A percentile compares a stretch with the other conserved stretches of the same genome.
These are phyloP conservation scores for Russula emetica DNA, from an alignment of 768 basidiomycete species.

Conservation along the genomic window DNA sequence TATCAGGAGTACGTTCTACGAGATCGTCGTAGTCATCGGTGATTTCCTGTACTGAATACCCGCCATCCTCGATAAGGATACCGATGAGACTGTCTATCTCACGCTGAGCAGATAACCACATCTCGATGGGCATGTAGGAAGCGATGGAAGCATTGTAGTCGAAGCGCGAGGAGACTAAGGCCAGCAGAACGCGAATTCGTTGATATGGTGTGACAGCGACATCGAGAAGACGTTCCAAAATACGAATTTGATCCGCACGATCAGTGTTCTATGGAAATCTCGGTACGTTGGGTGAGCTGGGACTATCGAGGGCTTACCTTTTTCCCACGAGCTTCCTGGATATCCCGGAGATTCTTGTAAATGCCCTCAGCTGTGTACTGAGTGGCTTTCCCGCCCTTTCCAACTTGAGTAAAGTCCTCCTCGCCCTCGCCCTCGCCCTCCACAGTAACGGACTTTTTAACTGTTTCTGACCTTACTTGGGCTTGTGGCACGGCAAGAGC, in stretches of 20 bases:
- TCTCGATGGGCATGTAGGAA: conserved; percentile 86
- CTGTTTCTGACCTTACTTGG: conserved; percentile 38
- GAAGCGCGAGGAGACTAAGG: conserved; percentile 90
- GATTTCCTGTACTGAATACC: conserved; percentile 81
- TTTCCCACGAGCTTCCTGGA: conserved; percentile 93
- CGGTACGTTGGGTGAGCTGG: neutral
- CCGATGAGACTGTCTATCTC: conserved; percentile 88
- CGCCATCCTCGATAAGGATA: conserved; percentile 63
- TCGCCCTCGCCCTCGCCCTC: conserved; percentile 43
- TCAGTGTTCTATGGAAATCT: conserved; percentile 75
- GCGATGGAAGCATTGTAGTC: conserved; percentile 90
- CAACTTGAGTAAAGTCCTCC: conserved; percentile 75
- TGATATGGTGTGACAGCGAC: conserved; percentile 88
- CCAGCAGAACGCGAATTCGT: conserved; percentile 88
- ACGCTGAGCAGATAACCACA: conserved; percentile 81
- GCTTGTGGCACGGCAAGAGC: conserved; percentile 46
- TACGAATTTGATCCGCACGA: conserved; percentile 88
- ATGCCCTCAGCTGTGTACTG: conserved; percentile 80
- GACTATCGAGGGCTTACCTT: conserved; percentile 54
- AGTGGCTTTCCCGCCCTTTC: conserved; percentile 81
- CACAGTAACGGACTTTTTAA: conserved; percentile 36
- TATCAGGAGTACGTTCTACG: conserved; percentile 70
- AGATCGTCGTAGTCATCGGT: conserved; percentile 91
- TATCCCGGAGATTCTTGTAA: conserved; percentile 85
- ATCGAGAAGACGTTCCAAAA: conserved; percentile 80